Conservation (phyloP, 192 early-diverging fungal genomes). For the Coemansia sp. region DNA sequence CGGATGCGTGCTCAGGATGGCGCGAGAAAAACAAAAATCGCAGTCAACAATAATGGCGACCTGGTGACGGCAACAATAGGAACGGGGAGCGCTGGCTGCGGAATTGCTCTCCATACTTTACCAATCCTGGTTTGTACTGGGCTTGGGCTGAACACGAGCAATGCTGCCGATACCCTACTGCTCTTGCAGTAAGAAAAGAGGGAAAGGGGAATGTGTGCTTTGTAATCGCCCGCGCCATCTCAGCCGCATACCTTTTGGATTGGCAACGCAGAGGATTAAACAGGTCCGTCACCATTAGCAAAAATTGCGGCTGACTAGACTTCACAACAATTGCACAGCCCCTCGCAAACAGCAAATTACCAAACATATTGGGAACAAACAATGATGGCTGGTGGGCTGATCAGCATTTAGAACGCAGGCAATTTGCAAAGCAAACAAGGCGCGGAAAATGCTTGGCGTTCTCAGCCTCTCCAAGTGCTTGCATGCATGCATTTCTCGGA, state of each 20-base stretch:
- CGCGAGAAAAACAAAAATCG: constrained; percentile 6
- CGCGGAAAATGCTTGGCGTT: constrained; percentile 1
- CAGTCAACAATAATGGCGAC: not conserved
- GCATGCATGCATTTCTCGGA: constrained; percentile 4
- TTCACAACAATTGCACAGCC: constrained; percentile 5
- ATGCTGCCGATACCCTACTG: constrained; percentile 9
- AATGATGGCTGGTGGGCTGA: constrained; percentile 2
- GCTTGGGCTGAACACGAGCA: not conserved
- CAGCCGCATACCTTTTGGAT: not conserved
- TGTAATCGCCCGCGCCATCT: constrained; percentile 12
- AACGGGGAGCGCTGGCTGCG: constrained; percentile 13
- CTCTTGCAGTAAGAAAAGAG: not conserved
- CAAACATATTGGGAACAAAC: constrained; percentile 3
- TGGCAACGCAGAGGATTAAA: not conserved
- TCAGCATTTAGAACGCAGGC: constrained; percentile 15
- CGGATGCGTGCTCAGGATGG: not conserved
- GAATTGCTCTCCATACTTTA: constrained; percentile 3
- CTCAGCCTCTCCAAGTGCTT: constrained; percentile 6
- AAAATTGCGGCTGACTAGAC: constrained; percentile 6
- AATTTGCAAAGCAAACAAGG: not conserved
- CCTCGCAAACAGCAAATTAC: not conserved
- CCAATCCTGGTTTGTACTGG: not conserved
- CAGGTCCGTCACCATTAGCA: not conserved
- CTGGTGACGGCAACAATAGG: not conserved
- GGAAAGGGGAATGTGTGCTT: constrained; percentile 2